Evolutionary conservation across 2,329 filamentous ascomycete genomes (phyloP), one percentile per base, ranked within the genome.

Genomic region (Alternaria sp.): DNA sequence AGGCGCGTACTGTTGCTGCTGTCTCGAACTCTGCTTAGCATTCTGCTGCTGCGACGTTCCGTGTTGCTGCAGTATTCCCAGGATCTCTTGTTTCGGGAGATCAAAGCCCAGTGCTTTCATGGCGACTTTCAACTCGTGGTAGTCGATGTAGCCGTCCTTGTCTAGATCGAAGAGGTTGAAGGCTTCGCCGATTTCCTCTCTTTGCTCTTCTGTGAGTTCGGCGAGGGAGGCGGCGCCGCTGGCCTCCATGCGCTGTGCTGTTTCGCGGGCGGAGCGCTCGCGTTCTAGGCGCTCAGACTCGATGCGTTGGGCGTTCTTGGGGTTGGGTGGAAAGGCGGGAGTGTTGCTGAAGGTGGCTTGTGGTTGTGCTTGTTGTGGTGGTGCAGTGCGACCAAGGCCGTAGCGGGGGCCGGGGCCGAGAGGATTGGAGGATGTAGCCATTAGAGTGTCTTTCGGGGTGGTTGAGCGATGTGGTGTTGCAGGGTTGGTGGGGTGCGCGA

Each of bases 81-180:
- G 90, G 62, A 97, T 93, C 71, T 97, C 93, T 64, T 89, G 84
- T 79, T 97, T 97, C 60, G 92, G 87, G 51, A 97, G 85, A 73
- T 96, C 93, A 83, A 98, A 98, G 66, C 95, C 95, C 1, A 99
- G 89, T 4, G 95, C 95, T 78, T 96, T 95, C 73, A 98, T 90
- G 62, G 94, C 93, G 81, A 98, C 95, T 80, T 95, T 94, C 78
- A 98, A 92, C 82, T 99, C 95, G 82, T 98, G 95, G 84, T 97
- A 98, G 83, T 98, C 94, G 76, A 99, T 92, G 80, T 92, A 89
- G 48, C 90, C 87, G 82, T 98, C 94, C 79, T 96, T 94, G 85
- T 98, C 94, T 74, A 97, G 91, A 79, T 98, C 95, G 85, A 99
- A 98, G 67, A 98, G 89, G 64, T 90, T 90, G 81, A 98, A 98